Base-by-base conservation (phyloP, 768 basidiomycete species). In the Boletus rex-veris region DNA sequence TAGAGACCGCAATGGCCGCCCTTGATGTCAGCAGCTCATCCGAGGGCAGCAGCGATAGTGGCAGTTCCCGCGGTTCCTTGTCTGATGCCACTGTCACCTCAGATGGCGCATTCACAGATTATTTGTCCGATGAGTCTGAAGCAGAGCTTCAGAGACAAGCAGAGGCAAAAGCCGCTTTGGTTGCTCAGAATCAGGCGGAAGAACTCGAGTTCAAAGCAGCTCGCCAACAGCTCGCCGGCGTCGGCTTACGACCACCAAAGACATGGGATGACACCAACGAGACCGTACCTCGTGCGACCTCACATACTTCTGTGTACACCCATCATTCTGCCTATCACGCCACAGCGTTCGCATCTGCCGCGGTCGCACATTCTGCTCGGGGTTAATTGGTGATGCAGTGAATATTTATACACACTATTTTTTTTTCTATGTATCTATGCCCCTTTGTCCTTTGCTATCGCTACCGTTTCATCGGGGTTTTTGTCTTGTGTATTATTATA, bases 111-210 rank as follows among this genome's bases (percentile, higher is more conserved):
- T 93, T 93, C 64, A 93, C 91, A 12, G 91, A 93, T 67, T 93
- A 93, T 67, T 72, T 92, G 30, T 92, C 90, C n/a, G 90, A 92
- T 65, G 90, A 93, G 71, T 92, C 90, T n/a, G 90, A 93, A 64
- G 89, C 84, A 26, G 90, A 93, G 66, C 70, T 93, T 50, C 90
- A 93, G 71, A 77, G 88, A 54, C 90, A 92, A 70, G 90, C 90
- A 5, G 91, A 92, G 64, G 83, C 82, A 19, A 83, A 81, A 57
- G 90, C 90, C 5, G 88, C 85, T 6, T 68, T 88, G 40, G 71
- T 88, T 15, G 90, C 88, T n/a, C 86, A 90, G 73, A 88, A 80
- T 55, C 84, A 87, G 61, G 80, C 83, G 42, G 90, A 92, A 68
- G 90, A 92, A 65, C 74, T 79, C 57, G 90, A 92, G 65, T 92